phyloP scores from a whole-genome alignment of 192 early-diverging fungal species.

The Glomus cerebriforme region DNA sequence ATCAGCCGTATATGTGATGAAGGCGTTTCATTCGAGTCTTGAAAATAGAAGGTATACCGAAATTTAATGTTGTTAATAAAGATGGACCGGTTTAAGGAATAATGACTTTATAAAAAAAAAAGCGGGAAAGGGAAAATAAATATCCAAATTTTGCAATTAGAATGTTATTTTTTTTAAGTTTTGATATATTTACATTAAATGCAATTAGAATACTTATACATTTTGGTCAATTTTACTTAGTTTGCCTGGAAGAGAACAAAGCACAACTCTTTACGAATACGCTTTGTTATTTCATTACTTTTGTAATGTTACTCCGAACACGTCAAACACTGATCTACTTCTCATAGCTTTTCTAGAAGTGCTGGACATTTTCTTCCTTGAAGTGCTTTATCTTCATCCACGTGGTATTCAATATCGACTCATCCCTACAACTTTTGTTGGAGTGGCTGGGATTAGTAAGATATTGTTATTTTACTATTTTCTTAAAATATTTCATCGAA shows the following conservation, averaged over 20 bases:
- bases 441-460: constrained; percentile 40
- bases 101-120: not conserved
- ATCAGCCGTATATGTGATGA: constrained; percentile 29
- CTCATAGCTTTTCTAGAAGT: constrained; percentile 46
- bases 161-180: not conserved
- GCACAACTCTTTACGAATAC: constrained; percentile 49
- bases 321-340: constrained; percentile 41
- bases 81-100: not conserved
- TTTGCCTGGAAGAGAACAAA: constrained; percentile 39
- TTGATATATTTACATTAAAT: not conserved
- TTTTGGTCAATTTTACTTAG: constrained; percentile 2
- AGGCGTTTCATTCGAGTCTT: constrained; percentile 33
- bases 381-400: constrained; percentile 44
- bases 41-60: constrained; percentile 27
- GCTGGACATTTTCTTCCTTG: constrained; percentile 43
- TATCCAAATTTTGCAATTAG: not conserved
- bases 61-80: not conserved
- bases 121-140: not conserved
- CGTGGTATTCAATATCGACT: constrained; percentile 43
- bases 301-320: constrained; percentile 39
- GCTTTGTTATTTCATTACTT: constrained; percentile 48
- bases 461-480: not conserved
- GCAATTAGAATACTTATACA: not conserved
- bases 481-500: not conserved
- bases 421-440: constrained; percentile 46